phyloP scores from a whole-genome alignment of 371 early-diverging fungal species.

The Rhizomucor pusillus region DNA sequence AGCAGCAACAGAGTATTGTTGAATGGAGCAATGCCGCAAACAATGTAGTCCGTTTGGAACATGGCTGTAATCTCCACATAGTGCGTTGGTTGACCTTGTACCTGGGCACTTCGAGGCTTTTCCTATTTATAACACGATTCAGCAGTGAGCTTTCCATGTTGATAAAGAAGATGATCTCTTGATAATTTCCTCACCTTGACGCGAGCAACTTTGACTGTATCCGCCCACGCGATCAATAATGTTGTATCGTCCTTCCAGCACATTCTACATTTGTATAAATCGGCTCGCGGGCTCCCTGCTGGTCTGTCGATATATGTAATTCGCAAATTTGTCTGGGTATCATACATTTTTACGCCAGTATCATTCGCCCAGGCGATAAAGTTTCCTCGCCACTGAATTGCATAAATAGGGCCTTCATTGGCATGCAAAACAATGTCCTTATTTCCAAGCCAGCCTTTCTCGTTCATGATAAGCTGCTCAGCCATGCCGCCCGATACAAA shows the following conservation, averaged over 20 bases:
- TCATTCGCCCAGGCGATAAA: constrained; percentile 95
- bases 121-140: constrained; percentile 22
- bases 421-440: constrained; percentile 76
- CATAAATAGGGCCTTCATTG: constrained; percentile 87
- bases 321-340: constrained; percentile 63
- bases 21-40: constrained; percentile 87
- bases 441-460: constrained; percentile 66
- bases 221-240: constrained; percentile 92
- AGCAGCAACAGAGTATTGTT: constrained; percentile 74
- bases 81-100: constrained; percentile 52
- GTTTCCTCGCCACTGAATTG: constrained; percentile 79
- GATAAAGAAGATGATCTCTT: background rate
- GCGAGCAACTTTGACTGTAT: constrained; percentile 81
- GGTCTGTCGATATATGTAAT: constrained; percentile 87
- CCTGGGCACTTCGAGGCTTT: constrained; percentile 36
- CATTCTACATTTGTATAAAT: constrained; percentile 83
- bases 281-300: constrained; percentile 76
- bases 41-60: constrained; percentile 86
- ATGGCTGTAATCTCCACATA: constrained; percentile 78
- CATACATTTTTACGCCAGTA: constrained; percentile 82
- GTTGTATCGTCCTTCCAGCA: constrained; percentile 80
- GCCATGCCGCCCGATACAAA: constrained; percentile 91
- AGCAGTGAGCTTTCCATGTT: background rate
- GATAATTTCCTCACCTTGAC: constrained; percentile 51
- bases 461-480: constrained; percentile 80